These are phyloP conservation scores for Phascolomyces articulosus DNA, from an alignment of 371 early-diverging fungal species.

Conservation along the genomic window DNA sequence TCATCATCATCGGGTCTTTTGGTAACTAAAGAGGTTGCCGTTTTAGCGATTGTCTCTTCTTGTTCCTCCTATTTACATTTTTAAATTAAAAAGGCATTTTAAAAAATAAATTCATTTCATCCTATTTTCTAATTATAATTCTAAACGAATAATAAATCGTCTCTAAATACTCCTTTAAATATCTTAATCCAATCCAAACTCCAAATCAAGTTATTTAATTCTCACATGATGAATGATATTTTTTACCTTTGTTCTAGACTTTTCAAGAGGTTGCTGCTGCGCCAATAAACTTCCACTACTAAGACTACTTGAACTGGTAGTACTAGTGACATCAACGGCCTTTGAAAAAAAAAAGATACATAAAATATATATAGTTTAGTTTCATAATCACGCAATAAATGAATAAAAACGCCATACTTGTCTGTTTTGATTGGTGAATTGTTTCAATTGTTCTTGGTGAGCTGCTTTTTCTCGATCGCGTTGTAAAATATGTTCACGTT, in stretches of 20 bases:
- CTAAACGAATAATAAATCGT: neutral
- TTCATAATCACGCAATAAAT: neutral
- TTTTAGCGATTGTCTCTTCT: neutral
- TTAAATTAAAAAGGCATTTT: no score
- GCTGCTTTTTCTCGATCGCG: constrained; percentile 10
- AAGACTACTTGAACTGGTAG: no score
- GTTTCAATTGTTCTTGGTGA: neutral
- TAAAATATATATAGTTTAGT: neutral
- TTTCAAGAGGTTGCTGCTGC: constrained; percentile 7
- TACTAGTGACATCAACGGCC: no score
- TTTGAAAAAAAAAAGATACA: neutral
- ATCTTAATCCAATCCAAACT: neutral
- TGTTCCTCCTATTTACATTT: neutral
- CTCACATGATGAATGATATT: neutral
- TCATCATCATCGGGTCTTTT: neutral
- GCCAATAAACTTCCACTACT: neutral
- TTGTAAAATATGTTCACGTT: constrained; percentile 16
- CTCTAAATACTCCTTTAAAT: neutral
- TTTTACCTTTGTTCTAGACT: constrained; percentile 8
- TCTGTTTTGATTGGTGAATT: neutral
- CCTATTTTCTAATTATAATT: neutral
- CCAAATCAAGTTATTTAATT: neutral
- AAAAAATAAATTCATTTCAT: no score
- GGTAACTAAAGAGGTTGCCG: neutral
- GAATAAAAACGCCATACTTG: neutral